Base-by-base conservation (phyloP, 1,139 yeast species). In the Suhomyces kunorum region DNA sequence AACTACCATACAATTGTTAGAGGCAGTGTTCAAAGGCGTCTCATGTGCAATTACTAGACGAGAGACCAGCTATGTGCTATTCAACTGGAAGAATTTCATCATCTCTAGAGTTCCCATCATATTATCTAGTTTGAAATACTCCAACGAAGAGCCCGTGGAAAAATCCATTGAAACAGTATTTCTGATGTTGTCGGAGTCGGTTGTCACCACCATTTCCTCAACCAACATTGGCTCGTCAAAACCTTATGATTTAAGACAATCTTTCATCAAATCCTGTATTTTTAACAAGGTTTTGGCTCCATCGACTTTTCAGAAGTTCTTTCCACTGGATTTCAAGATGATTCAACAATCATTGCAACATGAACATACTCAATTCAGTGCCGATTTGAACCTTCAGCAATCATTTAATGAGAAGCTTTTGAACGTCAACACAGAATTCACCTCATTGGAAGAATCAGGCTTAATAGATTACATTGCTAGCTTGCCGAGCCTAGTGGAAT, bases 171-270 rank as follows among this genome's bases (percentile, higher is more conserved):
- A 48, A n/a, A 43, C 47, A 12, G 54, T 55, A 2, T 51, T 58
- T 27, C 47, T 49, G 11, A 40, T 48, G 6, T 41, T 56, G 9
- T 47, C 50, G 4, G 51, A 46, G 22, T 24, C 40, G 2, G 32
- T 37, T 4, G 34, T 43, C 9, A 42, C 43, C 17, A 34, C 40
- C 4, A 31, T 54, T 8, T 40, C 44, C 15, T 38, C 43, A 8
- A 36, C 46, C 22, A 36, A 20, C 3, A 35, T 48, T 13, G 50
- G 50, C 2, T 42, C 42, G 7, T 17, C 40, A 31, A 50, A 68
- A 25, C 58, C 61, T 41, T 77, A 71, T 48, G 83, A 78, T 50
- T 64, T 81, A 3, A 70, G 84, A 36, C 81, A 78, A 46, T 76
- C 71, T 14, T 80, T 84, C 42, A 56, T 82, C 15, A 77, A 76